Evolutionary conservation across 805 yeast genomes (phyloP).

Genomic region (Starmerella sp.): DNA sequence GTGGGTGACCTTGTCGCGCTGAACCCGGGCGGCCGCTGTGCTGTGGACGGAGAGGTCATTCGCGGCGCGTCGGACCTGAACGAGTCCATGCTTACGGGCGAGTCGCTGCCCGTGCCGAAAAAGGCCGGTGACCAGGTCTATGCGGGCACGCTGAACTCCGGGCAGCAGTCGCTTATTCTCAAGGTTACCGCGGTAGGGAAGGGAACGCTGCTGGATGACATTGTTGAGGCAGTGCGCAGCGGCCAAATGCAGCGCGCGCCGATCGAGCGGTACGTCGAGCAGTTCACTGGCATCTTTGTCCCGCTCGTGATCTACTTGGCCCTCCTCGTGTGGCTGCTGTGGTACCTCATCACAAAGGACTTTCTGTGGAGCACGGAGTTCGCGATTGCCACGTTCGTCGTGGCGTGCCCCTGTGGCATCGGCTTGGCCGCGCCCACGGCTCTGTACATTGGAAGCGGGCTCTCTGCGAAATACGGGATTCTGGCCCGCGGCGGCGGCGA

Average conservation of each 20-base stretch:
- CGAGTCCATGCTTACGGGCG: slow-evolving; percentile 88
- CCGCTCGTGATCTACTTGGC: slow-evolving; percentile 56
- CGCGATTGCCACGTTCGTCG: slow-evolving; percentile 67
- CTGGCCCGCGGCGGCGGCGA: slow-evolving; percentile 73
- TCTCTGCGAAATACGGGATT: slow-evolving; percentile 68
- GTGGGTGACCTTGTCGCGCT: slow-evolving; percentile 68
- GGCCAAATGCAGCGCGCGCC: slow-evolving; percentile 68
- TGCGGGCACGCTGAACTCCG: slow-evolving; percentile 61
- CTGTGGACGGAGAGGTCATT: slow-evolving; percentile 63
- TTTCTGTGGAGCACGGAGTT: slow-evolving; percentile 66
- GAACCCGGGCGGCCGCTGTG: slow-evolving; percentile 35
- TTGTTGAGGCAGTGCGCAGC: slow-evolving; percentile 56
- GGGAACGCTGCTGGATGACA: slow-evolving; percentile 57
- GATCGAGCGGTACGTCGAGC: slow-evolving; percentile 58
- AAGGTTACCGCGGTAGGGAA: slow-evolving; percentile 49
- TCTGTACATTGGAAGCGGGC: slow-evolving; percentile 63
- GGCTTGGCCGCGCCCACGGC: slow-evolving; percentile 83
- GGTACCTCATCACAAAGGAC: slow-evolving; percentile 67
- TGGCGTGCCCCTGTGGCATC: slow-evolving; percentile 79
- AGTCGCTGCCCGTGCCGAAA: slow-evolving; percentile 48
- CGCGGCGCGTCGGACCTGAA: slow-evolving; percentile 75
- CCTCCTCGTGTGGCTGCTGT: slow-evolving; percentile 52
- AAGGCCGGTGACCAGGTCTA: slow-evolving; percentile 52
- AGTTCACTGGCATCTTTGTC: slow-evolving; percentile 58
- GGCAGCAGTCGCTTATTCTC: slow-evolving; percentile 44